Base-by-base conservation (phyloP, 2,329 filamentous ascomycete species). In the Tolypocladium cylindrosporum region DNA sequence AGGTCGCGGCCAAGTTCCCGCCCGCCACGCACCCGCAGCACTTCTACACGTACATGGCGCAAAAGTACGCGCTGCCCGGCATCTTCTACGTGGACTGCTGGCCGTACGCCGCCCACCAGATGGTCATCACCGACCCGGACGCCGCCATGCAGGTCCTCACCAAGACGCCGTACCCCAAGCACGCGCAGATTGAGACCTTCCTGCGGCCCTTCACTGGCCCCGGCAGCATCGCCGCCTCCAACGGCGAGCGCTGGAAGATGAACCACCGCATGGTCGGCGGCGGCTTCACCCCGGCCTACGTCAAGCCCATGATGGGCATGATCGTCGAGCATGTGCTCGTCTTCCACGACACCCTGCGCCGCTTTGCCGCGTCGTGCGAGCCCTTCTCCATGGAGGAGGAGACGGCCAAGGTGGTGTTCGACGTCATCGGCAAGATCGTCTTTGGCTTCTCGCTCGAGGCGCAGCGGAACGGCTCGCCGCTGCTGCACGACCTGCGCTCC, bases 41-140 rank as follows among this genome's bases (percentile, higher is more conserved):
- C 42, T 59, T 62, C 27, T 61, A 62, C 51, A 66, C 62, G 16
- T 55, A 58, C 55, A 60, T 63, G 43, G 55, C 62, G 4, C 59
- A 63, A 36, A 66, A 63, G 50, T 66, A 67, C 56, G 42, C 59
- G 24, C 54, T 67, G 14, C 58, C 61, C 11, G 65, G 64, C 51
- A 55, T 67, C 40, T 67, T 63, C 55, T 67, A 67, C 57, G 59
- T 67, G 21, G 65, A 67, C 55, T 57, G 65, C 36, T 66, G 65
- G 65, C 65, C 65, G 2, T 56, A 63, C 21, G 60, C 62, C 48
- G 60, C 62, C 16, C 62, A 62, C 6, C 64, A 66, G 51, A 59
- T 66, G 42, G 58, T 67, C 55, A 45, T 67, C 37, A 63, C 62
- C 21, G 63, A 66, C 21, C 65, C 65, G 13, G 63, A 63, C 7